Conservation (phyloP, 2,329 filamentous ascomycete genomes). For the Microsporum ferrugineum region DNA sequence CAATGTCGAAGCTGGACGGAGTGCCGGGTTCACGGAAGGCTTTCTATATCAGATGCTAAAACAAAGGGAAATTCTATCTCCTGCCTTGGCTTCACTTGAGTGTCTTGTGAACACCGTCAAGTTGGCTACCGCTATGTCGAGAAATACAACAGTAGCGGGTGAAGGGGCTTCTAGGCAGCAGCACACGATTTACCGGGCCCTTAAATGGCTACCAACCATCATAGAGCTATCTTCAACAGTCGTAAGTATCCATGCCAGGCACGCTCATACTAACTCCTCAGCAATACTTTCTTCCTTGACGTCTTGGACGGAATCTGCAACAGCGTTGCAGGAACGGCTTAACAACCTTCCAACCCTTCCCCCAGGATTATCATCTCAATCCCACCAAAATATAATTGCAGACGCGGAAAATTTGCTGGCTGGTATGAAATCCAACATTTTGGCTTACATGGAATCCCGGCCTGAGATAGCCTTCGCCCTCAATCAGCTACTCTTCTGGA, state of each 20-base stretch:
- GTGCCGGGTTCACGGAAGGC: constrained; percentile 77
- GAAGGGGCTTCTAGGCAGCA: constrained; percentile 10
- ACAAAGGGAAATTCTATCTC: constrained; percentile 29
- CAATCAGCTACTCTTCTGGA: constrained; percentile 56
- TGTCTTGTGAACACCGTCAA: constrained; percentile 22
- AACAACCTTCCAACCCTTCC: constrained; percentile 42
- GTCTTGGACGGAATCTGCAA: constrained; percentile 42
- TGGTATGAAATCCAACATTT: constrained; percentile 32
- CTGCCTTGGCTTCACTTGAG: constrained; percentile 22
- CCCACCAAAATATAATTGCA: constrained; percentile 22
- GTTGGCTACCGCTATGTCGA: constrained; percentile 26
- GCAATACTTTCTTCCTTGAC: constrained; percentile 37
- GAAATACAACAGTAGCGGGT: constrained; percentile 18
- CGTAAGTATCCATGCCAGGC: constrained; percentile 54
- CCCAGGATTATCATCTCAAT: constrained; percentile 32
- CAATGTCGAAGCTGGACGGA: constrained; percentile 63
- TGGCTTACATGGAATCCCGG: constrained; percentile 34
- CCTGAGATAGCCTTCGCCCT: constrained; percentile 55
- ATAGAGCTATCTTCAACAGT: constrained; percentile 52
- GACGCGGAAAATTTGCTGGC: constrained; percentile 21
- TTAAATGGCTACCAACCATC: constrained; percentile 58
- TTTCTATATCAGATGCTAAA: constrained; percentile 48
- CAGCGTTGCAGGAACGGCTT: constrained; percentile 34
- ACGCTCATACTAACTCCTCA: constrained; percentile 45
- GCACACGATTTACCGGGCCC: constrained; percentile 20